Evolutionary conservation across 805 yeast species (phyloP), one percentile per base, ranked within the genome.

Genomic region (Hanseniaspora lachancei): DNA sequence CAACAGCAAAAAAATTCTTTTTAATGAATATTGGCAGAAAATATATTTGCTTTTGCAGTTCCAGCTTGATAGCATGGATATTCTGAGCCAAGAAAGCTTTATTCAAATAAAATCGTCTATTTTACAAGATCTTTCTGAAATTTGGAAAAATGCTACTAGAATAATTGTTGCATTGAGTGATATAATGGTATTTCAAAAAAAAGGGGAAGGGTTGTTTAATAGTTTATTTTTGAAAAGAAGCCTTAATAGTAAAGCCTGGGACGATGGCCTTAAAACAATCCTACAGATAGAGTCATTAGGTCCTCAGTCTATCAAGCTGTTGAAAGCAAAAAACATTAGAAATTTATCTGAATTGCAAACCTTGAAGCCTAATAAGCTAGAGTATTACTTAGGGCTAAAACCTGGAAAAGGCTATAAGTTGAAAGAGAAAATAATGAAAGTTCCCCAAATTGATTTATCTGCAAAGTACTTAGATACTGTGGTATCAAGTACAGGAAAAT

Each of bases 261-360:
- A 77, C 58, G 73, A 72, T 52, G 62, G 74, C 0, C 63, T 75
- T 0, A 68, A 70, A 62, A 72, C 72, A 4, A 61, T 78, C n/a
- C 63, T 73, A 49, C 83, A 79, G 55, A 54, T 79, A 12, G 74
- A 73, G 29, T 76, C 74, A 6, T 64, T 79, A 21, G 81, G 79
- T 0, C 57, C 71, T 2, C 72, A 68, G 0, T 66, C 72, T 27
- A 71, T 74, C 0, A 64, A 73, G 41, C 71, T 69, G 47, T 65
- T 77, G 52, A 64, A 66, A 0, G 68, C 64, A 21, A 69, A 69
- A 9, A 66, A 70, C n/a, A 59, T 78, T 2, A 55, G 50, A 3
- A 60, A 61, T 2, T 63, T 78, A 24, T 57, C 62, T 2, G 70
- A 73, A 6, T 58, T 74, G 5, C 48, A 58, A 21, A 27, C 52